A percentile compares a stretch with the other conserved stretches of the same genome.
These are phyloP conservation scores for Solanum piurae DNA, from an alignment of 257 asterid species.

Conservation along the genomic window DNA sequence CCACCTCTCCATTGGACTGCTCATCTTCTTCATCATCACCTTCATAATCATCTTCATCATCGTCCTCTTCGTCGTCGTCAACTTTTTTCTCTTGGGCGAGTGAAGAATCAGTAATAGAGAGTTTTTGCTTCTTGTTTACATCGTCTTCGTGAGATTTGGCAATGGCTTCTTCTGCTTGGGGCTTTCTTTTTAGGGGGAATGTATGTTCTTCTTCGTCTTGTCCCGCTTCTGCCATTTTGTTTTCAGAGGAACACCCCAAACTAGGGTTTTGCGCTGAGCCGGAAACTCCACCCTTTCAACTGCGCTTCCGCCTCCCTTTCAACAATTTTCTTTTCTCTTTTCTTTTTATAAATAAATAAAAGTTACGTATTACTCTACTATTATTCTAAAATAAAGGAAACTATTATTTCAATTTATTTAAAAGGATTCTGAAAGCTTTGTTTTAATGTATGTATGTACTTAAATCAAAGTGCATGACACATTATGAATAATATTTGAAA, in stretches of 20 bases:
- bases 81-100: not conserved
- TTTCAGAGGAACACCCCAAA: not conserved
- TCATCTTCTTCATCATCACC: slow-evolving; percentile 5
- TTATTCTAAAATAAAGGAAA: not conserved
- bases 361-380: not conserved
- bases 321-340: not conserved
- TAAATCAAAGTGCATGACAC: too few species aligned
- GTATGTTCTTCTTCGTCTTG: slow-evolving; percentile 4
- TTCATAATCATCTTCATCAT: slow-evolving; percentile 4
- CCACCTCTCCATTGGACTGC: slow-evolving; percentile 4
- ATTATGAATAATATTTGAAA: too few species aligned
- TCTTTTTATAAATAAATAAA: too few species aligned
- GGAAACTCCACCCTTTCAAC: not conserved
- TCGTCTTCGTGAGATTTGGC: not conserved
- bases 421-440: not conserved
- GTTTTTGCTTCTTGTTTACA: slow-evolving; percentile 18
- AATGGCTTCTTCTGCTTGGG: not conserved
- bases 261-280: not conserved
- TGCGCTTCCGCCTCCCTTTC: not conserved
- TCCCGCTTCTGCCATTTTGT: slow-evolving; percentile 5
- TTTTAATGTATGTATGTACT: too few species aligned
- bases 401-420: not conserved
- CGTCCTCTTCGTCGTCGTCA: not conserved
- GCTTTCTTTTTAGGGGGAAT: slow-evolving; percentile 5
- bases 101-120: not conserved